A percentile compares a stretch with the other conserved stretches of the same genome.
phyloP scores from a whole-genome alignment of 768 basidiomycete species.

The Suillus subalutaceus region DNA sequence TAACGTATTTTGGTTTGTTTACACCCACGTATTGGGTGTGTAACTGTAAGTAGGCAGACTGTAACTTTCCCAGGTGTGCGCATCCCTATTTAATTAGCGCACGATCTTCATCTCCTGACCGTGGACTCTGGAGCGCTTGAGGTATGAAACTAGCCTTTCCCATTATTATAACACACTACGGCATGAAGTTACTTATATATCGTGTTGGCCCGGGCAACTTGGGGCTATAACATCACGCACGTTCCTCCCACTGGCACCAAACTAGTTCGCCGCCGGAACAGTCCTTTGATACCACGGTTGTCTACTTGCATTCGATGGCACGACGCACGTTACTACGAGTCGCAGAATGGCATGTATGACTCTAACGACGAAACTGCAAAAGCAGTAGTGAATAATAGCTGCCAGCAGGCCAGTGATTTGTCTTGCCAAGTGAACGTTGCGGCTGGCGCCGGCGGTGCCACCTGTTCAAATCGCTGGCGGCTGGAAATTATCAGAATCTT shows the following conservation, averaged over 20 bases:
- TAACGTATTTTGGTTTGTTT: no score
- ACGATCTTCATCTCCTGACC: neutral
- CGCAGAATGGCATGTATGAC: neutral
- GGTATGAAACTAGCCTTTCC: neutral
- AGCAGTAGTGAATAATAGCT: neutral
- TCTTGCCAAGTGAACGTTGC: neutral
- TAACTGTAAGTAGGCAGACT: no score
- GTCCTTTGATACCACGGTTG: neutral
- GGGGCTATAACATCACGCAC: neutral
- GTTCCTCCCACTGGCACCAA: neutral
- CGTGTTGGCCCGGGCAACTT: neutral
- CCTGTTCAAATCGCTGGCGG: neutral
- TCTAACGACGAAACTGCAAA: neutral
- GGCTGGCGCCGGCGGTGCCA: conserved; percentile 2
- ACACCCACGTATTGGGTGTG: no score
- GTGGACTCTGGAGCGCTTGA: neutral
- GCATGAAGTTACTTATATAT: neutral
- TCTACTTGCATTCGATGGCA: neutral
- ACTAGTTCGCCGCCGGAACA: neutral
- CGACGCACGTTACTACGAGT: neutral
- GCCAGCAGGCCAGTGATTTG: neutral
- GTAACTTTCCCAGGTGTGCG: no score
- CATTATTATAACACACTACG: neutral
- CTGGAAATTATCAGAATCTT: neutral
- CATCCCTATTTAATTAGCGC: neutral